These are phyloP conservation scores for Cladophialophora carrionii DNA, from an alignment of 2,329 filamentous ascomycete genomes.

Conservation along the genomic window DNA sequence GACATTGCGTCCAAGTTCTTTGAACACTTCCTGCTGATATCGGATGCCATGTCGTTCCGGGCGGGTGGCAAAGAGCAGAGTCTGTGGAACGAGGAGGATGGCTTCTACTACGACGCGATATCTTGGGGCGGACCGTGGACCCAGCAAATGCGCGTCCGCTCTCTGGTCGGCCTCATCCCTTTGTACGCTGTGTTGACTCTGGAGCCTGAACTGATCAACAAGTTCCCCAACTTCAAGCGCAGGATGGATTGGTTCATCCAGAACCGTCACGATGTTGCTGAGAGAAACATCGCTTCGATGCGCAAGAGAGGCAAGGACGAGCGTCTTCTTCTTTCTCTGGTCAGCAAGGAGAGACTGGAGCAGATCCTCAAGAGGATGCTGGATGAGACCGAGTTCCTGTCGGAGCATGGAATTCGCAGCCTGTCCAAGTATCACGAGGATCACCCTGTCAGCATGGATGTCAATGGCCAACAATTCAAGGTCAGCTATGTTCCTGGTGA, in stretches of 20 bases:
- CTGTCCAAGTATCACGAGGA: slow-evolving; percentile 90
- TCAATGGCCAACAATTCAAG: slow-evolving; percentile 85
- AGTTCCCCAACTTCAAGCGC: slow-evolving; percentile 89
- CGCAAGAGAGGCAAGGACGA: slow-evolving; percentile 87
- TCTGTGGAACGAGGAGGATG: slow-evolving; percentile 94
- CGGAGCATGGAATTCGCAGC: slow-evolving; percentile 86
- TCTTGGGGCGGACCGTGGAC: slow-evolving; percentile 93
- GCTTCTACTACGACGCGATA: slow-evolving; percentile 97
- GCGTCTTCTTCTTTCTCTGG: slow-evolving; percentile 81
- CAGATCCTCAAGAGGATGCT: slow-evolving; percentile 91
- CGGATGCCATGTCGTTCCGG: slow-evolving; percentile 93
- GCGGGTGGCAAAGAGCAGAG: slow-evolving; percentile 73
- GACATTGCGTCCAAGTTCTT: slow-evolving; percentile 98
- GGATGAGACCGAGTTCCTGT: slow-evolving; percentile 90
- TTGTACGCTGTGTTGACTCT: slow-evolving; percentile 89
- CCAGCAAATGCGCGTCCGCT: slow-evolving; percentile 88
- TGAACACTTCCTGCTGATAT: slow-evolving; percentile 97
- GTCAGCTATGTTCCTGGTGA: slow-evolving; percentile 94
- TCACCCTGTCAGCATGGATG: slow-evolving; percentile 90
- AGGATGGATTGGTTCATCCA: slow-evolving; percentile 92
- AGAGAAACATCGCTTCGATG: slow-evolving; percentile 94
- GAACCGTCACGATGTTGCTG: slow-evolving; percentile 81
- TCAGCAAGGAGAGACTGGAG: slow-evolving; percentile 88
- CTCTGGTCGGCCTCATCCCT: slow-evolving; percentile 89
- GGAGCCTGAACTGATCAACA: slow-evolving; percentile 90